A percentile compares a stretch with the other conserved stretches of the same genome.
phyloP scores from a whole-genome alignment of 352 stramenopile genomes.

The Globisporangium megalacanthum region DNA sequence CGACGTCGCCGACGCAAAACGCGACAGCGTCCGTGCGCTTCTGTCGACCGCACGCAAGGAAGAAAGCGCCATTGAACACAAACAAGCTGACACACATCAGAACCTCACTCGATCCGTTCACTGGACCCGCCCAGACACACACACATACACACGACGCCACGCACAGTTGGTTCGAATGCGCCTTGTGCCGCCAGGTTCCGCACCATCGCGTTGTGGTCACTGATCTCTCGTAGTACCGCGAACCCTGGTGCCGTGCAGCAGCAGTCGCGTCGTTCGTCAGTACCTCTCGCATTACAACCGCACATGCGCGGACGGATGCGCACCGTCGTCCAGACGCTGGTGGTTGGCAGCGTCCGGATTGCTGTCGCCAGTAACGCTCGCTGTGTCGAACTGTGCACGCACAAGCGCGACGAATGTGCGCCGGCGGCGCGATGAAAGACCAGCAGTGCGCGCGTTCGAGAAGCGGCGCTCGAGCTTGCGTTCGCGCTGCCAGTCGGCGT shows the following conservation, averaged over 20 bases:
- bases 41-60: conserved; percentile 17
- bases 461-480: conserved; percentile 49
- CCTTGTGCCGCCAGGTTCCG: conserved; percentile 34
- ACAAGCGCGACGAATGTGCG: conserved; percentile 38
- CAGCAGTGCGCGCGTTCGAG: conserved; percentile 36
- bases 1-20: conserved; percentile 66
- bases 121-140: not conserved
- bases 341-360: conserved; percentile 22
- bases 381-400: conserved; percentile 40
- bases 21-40: conserved; percentile 38
- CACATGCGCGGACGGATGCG: not conserved
- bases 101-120: not conserved
- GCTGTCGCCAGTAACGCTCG: conserved; percentile 30
- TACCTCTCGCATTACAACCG: not conserved
- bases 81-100: no score
- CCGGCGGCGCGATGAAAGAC: conserved; percentile 17
- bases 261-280: not conserved
- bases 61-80: not conserved
- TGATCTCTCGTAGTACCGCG: conserved; percentile 39
- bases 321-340: conserved; percentile 53
- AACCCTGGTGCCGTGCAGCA: conserved; percentile 34
- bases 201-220: conserved; percentile 70
- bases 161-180: conserved; percentile 48
- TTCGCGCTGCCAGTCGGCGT: conserved; percentile 71
- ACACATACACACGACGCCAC: conserved; percentile 2